Conservation (phyloP, 2,329 filamentous ascomycete species). For the Monilinia aucupariae region DNA sequence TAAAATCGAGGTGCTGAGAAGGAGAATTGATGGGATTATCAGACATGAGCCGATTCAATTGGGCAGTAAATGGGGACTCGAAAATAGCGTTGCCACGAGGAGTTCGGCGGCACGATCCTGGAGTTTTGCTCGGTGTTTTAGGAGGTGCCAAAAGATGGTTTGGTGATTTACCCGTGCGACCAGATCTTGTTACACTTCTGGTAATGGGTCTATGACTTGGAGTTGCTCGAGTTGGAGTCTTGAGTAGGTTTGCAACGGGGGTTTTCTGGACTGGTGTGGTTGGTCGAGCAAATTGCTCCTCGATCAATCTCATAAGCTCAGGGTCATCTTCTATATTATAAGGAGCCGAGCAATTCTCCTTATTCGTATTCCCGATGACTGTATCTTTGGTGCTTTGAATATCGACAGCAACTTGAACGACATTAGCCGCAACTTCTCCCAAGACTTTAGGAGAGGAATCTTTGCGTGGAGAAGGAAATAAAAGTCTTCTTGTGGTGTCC, state of each 20-base stretch:
- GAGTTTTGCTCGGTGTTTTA: slow-evolving; percentile 30
- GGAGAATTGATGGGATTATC: slow-evolving; percentile 30
- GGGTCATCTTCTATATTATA: slow-evolving; percentile 26
- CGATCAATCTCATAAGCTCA: slow-evolving; percentile 34
- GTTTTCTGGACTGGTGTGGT: slow-evolving; percentile 30
- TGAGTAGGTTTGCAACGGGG: slow-evolving; percentile 30
- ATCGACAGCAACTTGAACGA: slow-evolving; percentile 42
- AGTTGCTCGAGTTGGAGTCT: slow-evolving; percentile 34
- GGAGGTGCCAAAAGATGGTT: slow-evolving; percentile 26
- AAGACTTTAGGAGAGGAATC: slow-evolving; percentile 57
- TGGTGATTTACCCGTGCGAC: slow-evolving; percentile 30
- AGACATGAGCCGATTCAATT: slow-evolving; percentile 33
- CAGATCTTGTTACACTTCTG: slow-evolving; percentile 32
- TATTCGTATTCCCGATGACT: slow-evolving; percentile 26
- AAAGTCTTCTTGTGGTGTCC: slow-evolving; percentile 58
- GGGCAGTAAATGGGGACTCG: slow-evolving; percentile 36
- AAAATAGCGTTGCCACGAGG: slow-evolving; percentile 28
- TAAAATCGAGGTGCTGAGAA: slow-evolving; percentile 34
- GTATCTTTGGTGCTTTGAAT: slow-evolving; percentile 31
- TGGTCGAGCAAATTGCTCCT: slow-evolving; percentile 33
- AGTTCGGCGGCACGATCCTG: slow-evolving; percentile 29
- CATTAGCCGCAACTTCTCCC: slow-evolving; percentile 51
- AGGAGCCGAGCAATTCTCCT: slow-evolving; percentile 31
- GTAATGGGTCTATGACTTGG: slow-evolving; percentile 34
- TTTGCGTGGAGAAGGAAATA: slow-evolving; percentile 73